phyloP scores from a whole-genome alignment of 495 filamentous ascomycete genomes.

The Aspergillus steynii region DNA sequence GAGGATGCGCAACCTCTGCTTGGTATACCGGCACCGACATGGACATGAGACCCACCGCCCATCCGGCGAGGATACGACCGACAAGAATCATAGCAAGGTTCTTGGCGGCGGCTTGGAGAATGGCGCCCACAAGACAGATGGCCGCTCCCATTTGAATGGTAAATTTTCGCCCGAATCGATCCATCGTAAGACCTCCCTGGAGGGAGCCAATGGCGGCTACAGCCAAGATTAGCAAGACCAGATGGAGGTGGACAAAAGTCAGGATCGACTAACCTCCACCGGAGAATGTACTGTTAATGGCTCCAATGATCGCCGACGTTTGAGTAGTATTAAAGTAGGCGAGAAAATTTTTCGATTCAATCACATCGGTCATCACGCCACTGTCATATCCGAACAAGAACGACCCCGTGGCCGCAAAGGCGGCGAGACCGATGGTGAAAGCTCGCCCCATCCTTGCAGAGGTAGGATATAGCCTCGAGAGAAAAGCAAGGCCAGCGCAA shows the following conservation, averaged over 20 bases:
- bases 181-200: slow-evolving; percentile 40
- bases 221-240: not conserved
- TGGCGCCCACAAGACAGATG: slow-evolving; percentile 55
- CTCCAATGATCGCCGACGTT: slow-evolving; percentile 52
- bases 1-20: slow-evolving; percentile 53
- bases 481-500: not conserved
- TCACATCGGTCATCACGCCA: slow-evolving; percentile 58
- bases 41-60: slow-evolving; percentile 59
- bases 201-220: slow-evolving; percentile 37
- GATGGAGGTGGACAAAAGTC: not conserved
- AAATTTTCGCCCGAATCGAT: slow-evolving; percentile 50
- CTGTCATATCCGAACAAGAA: slow-evolving; percentile 59
- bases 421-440: slow-evolving; percentile 44
- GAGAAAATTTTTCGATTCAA: slow-evolving; percentile 49
- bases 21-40: slow-evolving; percentile 62
- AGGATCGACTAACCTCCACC: slow-evolving; percentile 42
- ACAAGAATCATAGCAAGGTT: slow-evolving; percentile 60
- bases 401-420: slow-evolving; percentile 48
- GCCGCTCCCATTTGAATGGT: slow-evolving; percentile 58
- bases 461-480: not conserved
- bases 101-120: slow-evolving; percentile 53
- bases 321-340: slow-evolving; percentile 49
- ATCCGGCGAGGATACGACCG: slow-evolving; percentile 62
- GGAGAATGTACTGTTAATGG: slow-evolving; percentile 57
- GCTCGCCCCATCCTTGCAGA: slow-evolving; percentile 40